Evolutionary conservation across 495 filamentous ascomycete genomes (phyloP), one percentile per base, ranked within the genome.

Genomic region (Glonium stellatum): DNA sequence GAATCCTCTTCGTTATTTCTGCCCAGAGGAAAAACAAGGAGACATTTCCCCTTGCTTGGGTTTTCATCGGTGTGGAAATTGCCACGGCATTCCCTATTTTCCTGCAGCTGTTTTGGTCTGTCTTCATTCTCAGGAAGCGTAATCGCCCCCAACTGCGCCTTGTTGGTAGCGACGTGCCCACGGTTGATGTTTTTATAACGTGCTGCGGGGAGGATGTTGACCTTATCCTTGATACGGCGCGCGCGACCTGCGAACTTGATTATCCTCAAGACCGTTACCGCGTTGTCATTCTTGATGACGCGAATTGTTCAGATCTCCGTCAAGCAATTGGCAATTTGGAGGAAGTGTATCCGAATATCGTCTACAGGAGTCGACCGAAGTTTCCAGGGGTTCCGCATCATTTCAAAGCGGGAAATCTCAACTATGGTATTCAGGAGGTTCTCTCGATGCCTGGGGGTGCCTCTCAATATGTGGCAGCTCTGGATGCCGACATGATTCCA

Each of bases 401-500:
- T 63, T 82, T 78, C 71, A 83, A 83, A 68, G 78, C 79, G 5
- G 80, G 80, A 42, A 83, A 82, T 53, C 69, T 83, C 21, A 78
- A 77, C 59, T 75, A 74, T 57, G 79, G 76, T 34, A 66, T 80
- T 6, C 71, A 74, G 5, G 68, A 76, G 35, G 67, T 71, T 15
- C 63, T 62, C 0, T 57, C 37, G 0, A 55, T 80, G 23, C 64
- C 69, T 0, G 76, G 76, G 9, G 78, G 77, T 8, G 66, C 75
- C 13, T 69, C 70, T 23, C 69, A 82, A 54, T 81, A 71, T 62
- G 72, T 82, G 60, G 79, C 79, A 10, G 75, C 75, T 13, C 65
- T 82, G 51, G 80, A 83, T 64, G 79, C 77, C 18, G 80, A 83
- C 61, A 82, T 83, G 80, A 83, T 83, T 62, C 78, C 80, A 18